A percentile compares a stretch with the other conserved stretches of the same genome.
These are phyloP conservation scores for Eucalyptus brandiana DNA, from an alignment of 345 rosid genomes.

Conservation along the genomic window DNA sequence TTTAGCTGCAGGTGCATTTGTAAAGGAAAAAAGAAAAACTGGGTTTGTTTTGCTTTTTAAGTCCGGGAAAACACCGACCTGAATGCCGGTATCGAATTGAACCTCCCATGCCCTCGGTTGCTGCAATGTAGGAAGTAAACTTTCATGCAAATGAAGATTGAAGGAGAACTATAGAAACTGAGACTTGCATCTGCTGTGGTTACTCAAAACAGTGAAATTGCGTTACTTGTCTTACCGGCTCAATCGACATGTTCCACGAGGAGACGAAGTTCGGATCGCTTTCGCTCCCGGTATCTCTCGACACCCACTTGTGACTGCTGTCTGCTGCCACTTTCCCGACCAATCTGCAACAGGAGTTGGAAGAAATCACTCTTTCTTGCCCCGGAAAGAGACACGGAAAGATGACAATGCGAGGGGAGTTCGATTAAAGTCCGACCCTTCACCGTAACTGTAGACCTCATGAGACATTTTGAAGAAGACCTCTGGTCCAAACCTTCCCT, in stretches of 20 bases:
- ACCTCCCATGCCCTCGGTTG: slow-evolving; percentile 66
- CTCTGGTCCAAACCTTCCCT: slow-evolving; percentile 48
- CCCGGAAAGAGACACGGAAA: not conserved
- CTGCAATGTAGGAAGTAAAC: slow-evolving; percentile 8
- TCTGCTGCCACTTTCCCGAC: slow-evolving; percentile 77
- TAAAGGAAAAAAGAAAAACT: not conserved
- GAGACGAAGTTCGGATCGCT: slow-evolving; percentile 28
- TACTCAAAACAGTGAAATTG: not conserved
- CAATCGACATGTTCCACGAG: slow-evolving; percentile 40
- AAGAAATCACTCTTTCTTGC: not conserved
- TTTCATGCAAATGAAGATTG: not conserved
- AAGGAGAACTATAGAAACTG: not conserved
- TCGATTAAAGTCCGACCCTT: slow-evolving; percentile 40
- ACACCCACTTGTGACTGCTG: slow-evolving; percentile 64
- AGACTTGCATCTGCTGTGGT: not conserved
- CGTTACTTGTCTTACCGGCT: slow-evolving; percentile 37
- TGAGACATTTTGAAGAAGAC: slow-evolving; percentile 77
- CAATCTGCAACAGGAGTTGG: slow-evolving; percentile 23
- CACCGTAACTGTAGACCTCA: slow-evolving; percentile 68
- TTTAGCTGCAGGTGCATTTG: not conserved
- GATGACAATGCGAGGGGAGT: not conserved
- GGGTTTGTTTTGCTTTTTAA: not conserved
- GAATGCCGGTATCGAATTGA: slow-evolving; percentile 63
- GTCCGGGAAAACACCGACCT: slow-evolving; percentile 17
- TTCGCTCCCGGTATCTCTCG: slow-evolving; percentile 28